Conservation (phyloP, 495 filamentous ascomycete genomes). For the Penicillium goetzii region DNA sequence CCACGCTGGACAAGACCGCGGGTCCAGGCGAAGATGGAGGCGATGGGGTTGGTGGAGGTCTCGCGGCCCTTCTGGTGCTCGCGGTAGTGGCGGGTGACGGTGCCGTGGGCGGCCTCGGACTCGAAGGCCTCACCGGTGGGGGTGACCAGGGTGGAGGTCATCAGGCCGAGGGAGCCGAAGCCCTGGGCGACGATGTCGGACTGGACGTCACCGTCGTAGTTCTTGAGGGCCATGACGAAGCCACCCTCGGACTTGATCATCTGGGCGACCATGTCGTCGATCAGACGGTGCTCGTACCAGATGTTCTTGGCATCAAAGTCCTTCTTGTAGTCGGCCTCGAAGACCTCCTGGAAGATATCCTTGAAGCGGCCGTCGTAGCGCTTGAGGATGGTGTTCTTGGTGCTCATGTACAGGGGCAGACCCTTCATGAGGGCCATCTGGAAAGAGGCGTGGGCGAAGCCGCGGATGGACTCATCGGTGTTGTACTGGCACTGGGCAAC, state of each 20-base stretch:
- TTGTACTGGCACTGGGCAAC: conserved; percentile 96
- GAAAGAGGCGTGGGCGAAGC: conserved; percentile 95
- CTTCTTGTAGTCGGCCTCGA: conserved; percentile 81
- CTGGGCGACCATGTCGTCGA: conserved; percentile 99
- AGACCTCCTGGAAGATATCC: conserved; percentile 98
- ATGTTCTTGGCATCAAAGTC: conserved; percentile 88
- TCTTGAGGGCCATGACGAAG: conserved; percentile 97
- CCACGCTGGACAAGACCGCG: conserved; percentile 92
- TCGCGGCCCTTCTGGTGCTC: conserved; percentile 97
- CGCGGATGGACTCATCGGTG: conserved; percentile 89
- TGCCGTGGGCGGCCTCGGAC: conserved; percentile 97
- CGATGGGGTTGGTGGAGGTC: conserved; percentile 98
- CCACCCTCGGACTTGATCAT: conserved; percentile 98
- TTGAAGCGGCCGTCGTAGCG: conserved; percentile 98
- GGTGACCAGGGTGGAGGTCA: conserved; percentile 96
- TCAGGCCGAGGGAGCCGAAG: conserved; percentile 95
- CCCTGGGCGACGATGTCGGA: conserved; percentile 98
- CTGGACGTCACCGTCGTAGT: conserved; percentile 99
- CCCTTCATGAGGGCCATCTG: conserved; percentile 87
- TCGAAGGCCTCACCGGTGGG: conserved; percentile 95
- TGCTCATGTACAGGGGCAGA: conserved; percentile 95
- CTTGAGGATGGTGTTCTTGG: conserved; percentile 99
- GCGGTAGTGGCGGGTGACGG: conserved; percentile 96
- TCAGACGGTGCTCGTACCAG: conserved; percentile 99
- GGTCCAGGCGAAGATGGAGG: conserved; percentile 98